Evolutionary conservation across 163 green algal species (phyloP).

Genomic region (Scenedesmus sp.): DNA sequence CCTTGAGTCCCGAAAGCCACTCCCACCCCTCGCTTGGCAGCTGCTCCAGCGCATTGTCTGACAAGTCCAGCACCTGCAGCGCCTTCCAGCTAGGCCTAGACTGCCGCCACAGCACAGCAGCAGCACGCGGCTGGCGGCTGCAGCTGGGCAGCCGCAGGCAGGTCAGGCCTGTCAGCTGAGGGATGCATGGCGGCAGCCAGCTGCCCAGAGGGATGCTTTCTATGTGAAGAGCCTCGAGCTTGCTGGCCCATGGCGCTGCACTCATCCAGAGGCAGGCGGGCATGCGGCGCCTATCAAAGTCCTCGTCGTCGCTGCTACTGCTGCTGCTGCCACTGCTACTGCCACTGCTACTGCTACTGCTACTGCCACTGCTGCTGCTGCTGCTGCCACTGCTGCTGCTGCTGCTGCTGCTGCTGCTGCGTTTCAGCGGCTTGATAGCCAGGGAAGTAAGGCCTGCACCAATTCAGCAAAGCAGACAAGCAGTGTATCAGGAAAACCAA

Average conservation of each 20-base stretch:
- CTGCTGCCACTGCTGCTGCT: too few species aligned
- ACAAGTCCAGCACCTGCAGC: background rate
- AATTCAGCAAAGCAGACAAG: too few species aligned
- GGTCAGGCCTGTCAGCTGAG: background rate
- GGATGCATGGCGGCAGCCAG: background rate
- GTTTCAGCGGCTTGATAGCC: background rate
- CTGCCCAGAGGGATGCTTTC: background rate
- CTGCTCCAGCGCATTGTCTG: conserved; percentile 18
- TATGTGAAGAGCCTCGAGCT: conserved; percentile 18
- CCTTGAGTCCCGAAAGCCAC: conserved; percentile 5
- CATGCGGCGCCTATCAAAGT: background rate
- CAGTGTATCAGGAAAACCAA: background rate
- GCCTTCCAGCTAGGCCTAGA: background rate
- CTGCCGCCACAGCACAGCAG: conserved; percentile 14
- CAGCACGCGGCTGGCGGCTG: background rate
- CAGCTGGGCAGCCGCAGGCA: background rate
- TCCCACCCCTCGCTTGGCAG: conserved; percentile 20
- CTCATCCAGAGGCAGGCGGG: conserved; percentile 23
- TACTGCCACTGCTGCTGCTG: background rate
- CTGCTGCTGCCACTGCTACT: background rate
- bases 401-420: too few species aligned
- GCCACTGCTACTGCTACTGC: background rate
- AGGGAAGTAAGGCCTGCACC: conserved; percentile 16
- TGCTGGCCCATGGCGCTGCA: conserved; percentile 13
- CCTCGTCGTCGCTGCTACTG: background rate